A percentile compares a stretch with the other conserved stretches of the same genome.
These are phyloP conservation scores for Porogramme epimiltina DNA, from an alignment of 1,284 basidiomycete species.

Conservation along the genomic window DNA sequence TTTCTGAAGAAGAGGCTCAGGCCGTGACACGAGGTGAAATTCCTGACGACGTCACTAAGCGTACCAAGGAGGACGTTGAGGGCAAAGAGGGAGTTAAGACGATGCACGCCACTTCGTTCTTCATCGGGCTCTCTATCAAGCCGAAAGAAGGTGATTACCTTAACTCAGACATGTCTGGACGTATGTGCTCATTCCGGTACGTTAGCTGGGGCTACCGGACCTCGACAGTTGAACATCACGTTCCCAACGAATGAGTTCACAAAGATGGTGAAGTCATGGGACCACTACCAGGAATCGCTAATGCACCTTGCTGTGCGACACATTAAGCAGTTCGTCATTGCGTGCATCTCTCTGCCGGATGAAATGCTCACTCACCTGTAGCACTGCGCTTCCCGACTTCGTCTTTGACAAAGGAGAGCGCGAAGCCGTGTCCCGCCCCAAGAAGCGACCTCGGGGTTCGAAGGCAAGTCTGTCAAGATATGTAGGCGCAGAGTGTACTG, in stretches of 20 bases:
- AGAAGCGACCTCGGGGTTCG: conserved; percentile 14
- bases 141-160: conserved; percentile 84
- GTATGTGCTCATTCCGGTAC: conserved; percentile 20
- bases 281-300: conserved; percentile 87
- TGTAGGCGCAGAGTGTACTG: not conserved
- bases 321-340: conserved; percentile 79
- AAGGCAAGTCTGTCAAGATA: conserved; percentile 12
- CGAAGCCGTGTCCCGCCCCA: conserved; percentile 10
- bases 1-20: conserved; percentile 85
- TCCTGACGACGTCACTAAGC: conserved; percentile 68
- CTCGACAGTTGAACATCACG: conserved; percentile 90
- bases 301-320: conserved; percentile 96
- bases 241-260: conserved; percentile 97
- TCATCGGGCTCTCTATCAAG: conserved; percentile 93
- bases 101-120: conserved; percentile 94
- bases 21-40: conserved; percentile 86
- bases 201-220: conserved; percentile 64
- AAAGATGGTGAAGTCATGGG: conserved; percentile 94
- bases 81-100: conserved; percentile 76
- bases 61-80: conserved; percentile 81
- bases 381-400: conserved; percentile 76
- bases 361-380: conserved; percentile 31
- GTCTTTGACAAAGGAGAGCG: conserved; percentile 83
- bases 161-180: conserved; percentile 6
- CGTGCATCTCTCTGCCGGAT: not conserved